Base-by-base conservation (phyloP, 148 eudicot species). In the Dysphania ambrosioides region DNA sequence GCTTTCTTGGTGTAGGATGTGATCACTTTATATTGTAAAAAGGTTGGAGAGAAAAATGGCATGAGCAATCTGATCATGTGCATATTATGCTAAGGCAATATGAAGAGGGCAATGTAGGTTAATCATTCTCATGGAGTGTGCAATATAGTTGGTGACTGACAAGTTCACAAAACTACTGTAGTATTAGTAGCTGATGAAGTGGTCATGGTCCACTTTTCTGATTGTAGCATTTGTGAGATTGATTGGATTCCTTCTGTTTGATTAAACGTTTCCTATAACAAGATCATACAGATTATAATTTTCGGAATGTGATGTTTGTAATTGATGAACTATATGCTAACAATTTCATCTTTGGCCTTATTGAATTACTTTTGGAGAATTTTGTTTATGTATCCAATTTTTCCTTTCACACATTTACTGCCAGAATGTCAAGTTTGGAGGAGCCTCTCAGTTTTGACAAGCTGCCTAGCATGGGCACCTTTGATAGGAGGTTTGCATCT, bases 341-440 rank as follows among this genome's bases (percentile, higher is more conserved):
- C 8, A 21, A 21, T 64, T 21, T 16, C 15, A 35, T 18, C n/a
- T 12, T 26, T 67, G 71, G 71, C n/a, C 26, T 41, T 7, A n/a
- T 24, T 67, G 24, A 9, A 2, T 38, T 38, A 26, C 42, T 6
- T 10, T 24, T 67, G 21, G 21, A 35, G 56, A 61, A 49, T 1
- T 29, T 61, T 61, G 38, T 67, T 8, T 35, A 75, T 75, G 19
- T 15, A 15, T 24, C 29, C 16, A 19, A 11, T 24, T 61, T 34
- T 36, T 59, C 2, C 11, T 53, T 29, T 2, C 67, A 34, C 38
- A 8, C 16, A 0, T 74, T 29, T 35, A 23, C 19, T 75, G 83
- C 72, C 68, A 82, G 86, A 74, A 95, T 95, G 99, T 95, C 99
- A 35, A 95, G 99, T 79, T 82, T 95, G 85, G 91, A 95, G 79